Evolutionary conservation across 768 basidiomycete genomes (phyloP).

Genomic region (Terana coerulea): DNA sequence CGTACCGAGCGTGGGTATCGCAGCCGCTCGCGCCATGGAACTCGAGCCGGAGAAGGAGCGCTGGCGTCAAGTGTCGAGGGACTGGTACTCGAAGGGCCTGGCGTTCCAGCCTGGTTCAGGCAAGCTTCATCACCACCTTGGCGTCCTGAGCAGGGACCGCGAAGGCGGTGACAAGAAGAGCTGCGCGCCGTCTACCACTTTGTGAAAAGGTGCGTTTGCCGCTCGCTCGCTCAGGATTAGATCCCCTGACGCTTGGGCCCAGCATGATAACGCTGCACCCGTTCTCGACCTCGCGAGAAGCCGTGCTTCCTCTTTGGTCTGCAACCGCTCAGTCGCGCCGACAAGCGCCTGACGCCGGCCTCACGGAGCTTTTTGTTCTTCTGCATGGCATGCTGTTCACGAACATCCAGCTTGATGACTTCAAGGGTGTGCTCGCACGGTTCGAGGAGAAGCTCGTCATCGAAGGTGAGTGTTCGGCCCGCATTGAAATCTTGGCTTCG

Average conservation of each 20-base stretch:
- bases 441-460: constrained; percentile 85
- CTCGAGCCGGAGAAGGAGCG: constrained; percentile 89
- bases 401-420: constrained; percentile 91
- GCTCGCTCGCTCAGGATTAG: too few relatives aligned
- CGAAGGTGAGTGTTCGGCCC: constrained; percentile 38
- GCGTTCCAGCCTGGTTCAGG: constrained; percentile 91
- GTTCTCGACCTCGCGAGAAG: constrained; percentile 85
- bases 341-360: constrained; percentile 67
- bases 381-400: constrained; percentile 98
- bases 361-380: constrained; percentile 81
- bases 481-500: too few relatives aligned
- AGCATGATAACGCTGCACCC: constrained; percentile 93
- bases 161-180: constrained; percentile 82
- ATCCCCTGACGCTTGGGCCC: neutral
- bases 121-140: constrained; percentile 91
- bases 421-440: constrained; percentile 72
- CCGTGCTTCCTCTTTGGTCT: constrained; percentile 87
- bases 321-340: constrained; percentile 67
- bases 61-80: constrained; percentile 85
- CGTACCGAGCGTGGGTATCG: constrained; percentile 74
- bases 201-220: constrained; percentile 68
- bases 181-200: constrained; percentile 89
- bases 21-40: constrained; percentile 76
- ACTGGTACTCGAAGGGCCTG: constrained; percentile 90
- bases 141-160: constrained; percentile 79